These are phyloP conservation scores for Pleurotus platypus DNA, from an alignment of 768 basidiomycete species.

Conservation along the genomic window DNA sequence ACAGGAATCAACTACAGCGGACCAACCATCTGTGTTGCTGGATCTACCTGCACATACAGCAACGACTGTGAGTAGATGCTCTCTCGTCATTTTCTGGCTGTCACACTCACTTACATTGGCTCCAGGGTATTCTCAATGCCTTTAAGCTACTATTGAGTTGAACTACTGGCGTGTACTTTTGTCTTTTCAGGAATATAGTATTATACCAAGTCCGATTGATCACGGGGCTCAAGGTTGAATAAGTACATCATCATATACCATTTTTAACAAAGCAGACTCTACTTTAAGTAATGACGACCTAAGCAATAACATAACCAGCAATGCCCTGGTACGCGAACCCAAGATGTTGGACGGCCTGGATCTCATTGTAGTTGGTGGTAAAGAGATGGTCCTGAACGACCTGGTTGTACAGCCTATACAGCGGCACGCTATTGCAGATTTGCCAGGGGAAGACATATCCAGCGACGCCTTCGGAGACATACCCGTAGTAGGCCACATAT, in stretches of 20 bases:
- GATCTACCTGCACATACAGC: conserved; percentile 2
- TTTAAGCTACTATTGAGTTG: too few relatives aligned
- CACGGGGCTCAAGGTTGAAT: too few relatives aligned
- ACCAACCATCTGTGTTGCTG: neutral
- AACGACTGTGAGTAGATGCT: neutral
- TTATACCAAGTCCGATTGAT: too few relatives aligned
- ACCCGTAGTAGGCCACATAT: conserved; percentile 3
- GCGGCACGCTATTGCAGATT: conserved; percentile 2
- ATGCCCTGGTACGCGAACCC: conserved; percentile 1
- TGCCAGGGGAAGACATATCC: conserved; percentile 11
- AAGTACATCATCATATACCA: too few relatives aligned
- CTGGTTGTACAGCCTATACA: conserved; percentile 2
- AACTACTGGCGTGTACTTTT: too few relatives aligned
- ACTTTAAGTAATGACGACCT: too few relatives aligned
- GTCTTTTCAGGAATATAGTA: too few relatives aligned
- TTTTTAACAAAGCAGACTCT: too few relatives aligned
- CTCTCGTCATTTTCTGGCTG: too few relatives aligned
- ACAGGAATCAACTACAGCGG: conserved; percentile 2
- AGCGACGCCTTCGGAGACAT: conserved; percentile 8
- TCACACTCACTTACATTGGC: too few relatives aligned
- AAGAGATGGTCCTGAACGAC: neutral
- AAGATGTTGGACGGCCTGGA: neutral
- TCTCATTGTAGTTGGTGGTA: conserved; percentile 1
- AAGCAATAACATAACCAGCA: neutral
- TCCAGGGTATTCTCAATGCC: too few relatives aligned